Base-by-base conservation (phyloP, 1,139 yeast genomes). In the Williopsis jadinii region DNA sequence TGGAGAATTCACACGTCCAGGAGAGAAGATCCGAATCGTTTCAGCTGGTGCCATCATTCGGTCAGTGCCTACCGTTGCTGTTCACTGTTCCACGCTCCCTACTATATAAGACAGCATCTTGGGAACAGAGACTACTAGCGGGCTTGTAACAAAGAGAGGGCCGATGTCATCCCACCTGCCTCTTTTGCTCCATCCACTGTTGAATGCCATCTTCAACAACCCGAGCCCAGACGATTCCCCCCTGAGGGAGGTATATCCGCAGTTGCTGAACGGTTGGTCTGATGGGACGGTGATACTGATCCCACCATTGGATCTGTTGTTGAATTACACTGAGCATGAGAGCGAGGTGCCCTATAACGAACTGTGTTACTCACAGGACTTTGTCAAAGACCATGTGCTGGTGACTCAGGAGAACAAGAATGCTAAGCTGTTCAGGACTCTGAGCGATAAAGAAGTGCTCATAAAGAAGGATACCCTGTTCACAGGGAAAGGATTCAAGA, bases 381-480 rank as follows among this genome's bases (percentile, higher is more conserved):
- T 85, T 55, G 64, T 86, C 9, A 73, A 74, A 40, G 76, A 88
- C 1, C 96, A 87, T 60, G 73, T 87, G 24, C 60, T 85, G 34
- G 59, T 70, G 1, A 56, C 71, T 15, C 59, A 68, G 10, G 63
- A 67, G 43, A 54, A 67, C 33, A 67, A 68, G 38, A 58, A 71
- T 30, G 63, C 77, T 2, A 67, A 71, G 46, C 61, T 75, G 28
- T 80, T 73, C 54, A 66, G 66, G 40, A 82, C 94, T 0, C 52
- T 80, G 38, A 83, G 75, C 54, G 78, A 77, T 28, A 75, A 74
- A 52, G 80, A 78, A 42, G 60, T 84, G 1, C 58, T 74, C 5
- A 64, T 84, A 28, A 77, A 76, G 53, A 78, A 78, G 48, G 80
- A 80, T 28, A 54, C 61, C 44, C 58, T 84, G 0, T 69, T 71